Conservation (phyloP, 345 rosid species). For the Rhodamnia rubescens region DNA sequence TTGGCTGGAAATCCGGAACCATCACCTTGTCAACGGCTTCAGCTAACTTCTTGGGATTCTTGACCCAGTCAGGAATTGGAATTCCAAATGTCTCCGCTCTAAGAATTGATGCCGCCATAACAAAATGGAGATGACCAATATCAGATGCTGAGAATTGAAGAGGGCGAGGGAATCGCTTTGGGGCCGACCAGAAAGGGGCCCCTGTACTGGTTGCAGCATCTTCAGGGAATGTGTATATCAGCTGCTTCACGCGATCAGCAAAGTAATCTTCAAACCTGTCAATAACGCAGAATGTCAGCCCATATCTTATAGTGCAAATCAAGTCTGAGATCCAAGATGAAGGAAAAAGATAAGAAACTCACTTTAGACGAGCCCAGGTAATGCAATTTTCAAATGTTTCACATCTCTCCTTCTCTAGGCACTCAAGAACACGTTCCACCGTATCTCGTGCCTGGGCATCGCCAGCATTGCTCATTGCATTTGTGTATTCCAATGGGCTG, state of each 20-base stretch:
- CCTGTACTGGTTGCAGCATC: constrained; percentile 89
- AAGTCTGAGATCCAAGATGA: not conserved
- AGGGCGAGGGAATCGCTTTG: constrained; percentile 87
- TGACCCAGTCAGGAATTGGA: constrained; percentile 73
- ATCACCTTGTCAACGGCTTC: constrained; percentile 70
- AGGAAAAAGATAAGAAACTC: not conserved
- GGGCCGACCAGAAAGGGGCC: constrained; percentile 98
- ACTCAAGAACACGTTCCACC: constrained; percentile 76
- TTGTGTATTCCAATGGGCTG: constrained; percentile 59
- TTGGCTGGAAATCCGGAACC: constrained; percentile 88
- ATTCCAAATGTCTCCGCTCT: constrained; percentile 94
- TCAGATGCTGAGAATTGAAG: constrained; percentile 65
- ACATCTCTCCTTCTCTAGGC: constrained; percentile 86
- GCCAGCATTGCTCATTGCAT: constrained; percentile 63
- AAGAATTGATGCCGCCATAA: constrained; percentile 68
- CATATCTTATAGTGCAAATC: not conserved
- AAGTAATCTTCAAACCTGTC: constrained; percentile 92
- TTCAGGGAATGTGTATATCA: constrained; percentile 85
- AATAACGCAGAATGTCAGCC: not conserved
- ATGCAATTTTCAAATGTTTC: constrained; percentile 85
- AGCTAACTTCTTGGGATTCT: constrained; percentile 41
- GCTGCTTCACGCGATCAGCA: constrained; percentile 71
- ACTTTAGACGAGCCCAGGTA: constrained; percentile 94
- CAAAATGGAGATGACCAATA: constrained; percentile 54
- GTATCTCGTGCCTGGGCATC: constrained; percentile 99